These are phyloP conservation scores for Xanthoparmelia taractica DNA, from an alignment of 495 filamentous ascomycete species.

Conservation along the genomic window DNA sequence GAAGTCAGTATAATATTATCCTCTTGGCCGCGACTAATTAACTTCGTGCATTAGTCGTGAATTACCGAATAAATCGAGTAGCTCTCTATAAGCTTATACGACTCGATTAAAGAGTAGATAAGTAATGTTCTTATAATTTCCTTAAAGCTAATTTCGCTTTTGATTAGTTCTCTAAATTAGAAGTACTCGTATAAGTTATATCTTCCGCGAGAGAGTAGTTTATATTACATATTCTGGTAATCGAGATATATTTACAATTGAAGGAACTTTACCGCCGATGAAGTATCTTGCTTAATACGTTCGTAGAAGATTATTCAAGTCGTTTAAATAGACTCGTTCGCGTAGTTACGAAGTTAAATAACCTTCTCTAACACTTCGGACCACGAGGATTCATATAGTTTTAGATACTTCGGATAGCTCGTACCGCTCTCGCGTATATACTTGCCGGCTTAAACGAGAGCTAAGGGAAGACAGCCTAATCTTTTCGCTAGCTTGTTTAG, in stretches of 20 bases:
- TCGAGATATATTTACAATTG: slow-evolving; percentile 41
- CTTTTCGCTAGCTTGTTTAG: not conserved
- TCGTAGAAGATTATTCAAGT: slow-evolving; percentile 42
- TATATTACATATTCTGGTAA: slow-evolving; percentile 46
- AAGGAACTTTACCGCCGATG: slow-evolving; percentile 35
- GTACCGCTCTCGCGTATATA: slow-evolving; percentile 5
- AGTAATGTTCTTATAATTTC: slow-evolving; percentile 28
- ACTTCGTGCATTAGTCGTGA: slow-evolving; percentile 32
- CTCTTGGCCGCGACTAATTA: slow-evolving; percentile 17
- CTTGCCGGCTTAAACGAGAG: slow-evolving; percentile 1
- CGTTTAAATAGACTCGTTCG: slow-evolving; percentile 31
- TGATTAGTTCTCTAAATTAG: slow-evolving; percentile 30
- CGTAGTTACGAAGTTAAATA: slow-evolving; percentile 24
- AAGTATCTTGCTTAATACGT: slow-evolving; percentile 33
- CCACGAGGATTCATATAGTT: slow-evolving; percentile 9
- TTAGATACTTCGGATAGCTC: slow-evolving; percentile 9
- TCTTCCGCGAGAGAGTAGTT: slow-evolving; percentile 29
- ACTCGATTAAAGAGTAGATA: slow-evolving; percentile 31
- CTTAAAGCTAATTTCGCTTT: slow-evolving; percentile 31
- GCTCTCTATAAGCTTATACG: slow-evolving; percentile 28
- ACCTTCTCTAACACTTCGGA: not conserved
- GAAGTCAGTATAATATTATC: slow-evolving; percentile 26
- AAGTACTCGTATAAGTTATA: slow-evolving; percentile 14
- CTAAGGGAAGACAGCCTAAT: slow-evolving; percentile 3
- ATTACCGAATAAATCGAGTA: slow-evolving; percentile 35